Evolutionary conservation across 1,139 yeast species (phyloP).

Genomic region (Diutina mesorugosa): DNA sequence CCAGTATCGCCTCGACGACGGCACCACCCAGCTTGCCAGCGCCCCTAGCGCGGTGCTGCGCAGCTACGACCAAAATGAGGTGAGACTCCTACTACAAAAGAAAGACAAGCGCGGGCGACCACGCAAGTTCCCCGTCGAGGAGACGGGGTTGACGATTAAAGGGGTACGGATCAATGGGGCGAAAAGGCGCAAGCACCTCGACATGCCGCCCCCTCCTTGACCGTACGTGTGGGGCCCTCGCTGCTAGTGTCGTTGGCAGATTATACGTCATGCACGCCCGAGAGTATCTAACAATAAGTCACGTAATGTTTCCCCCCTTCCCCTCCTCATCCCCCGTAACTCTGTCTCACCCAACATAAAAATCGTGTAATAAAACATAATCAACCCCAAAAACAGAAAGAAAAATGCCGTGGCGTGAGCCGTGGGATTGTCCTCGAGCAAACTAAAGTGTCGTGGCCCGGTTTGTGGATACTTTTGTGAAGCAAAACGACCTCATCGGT

Average conservation of each 20-base stretch:
- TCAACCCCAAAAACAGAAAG: too few relatives aligned
- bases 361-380: too few relatives aligned
- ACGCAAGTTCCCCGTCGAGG: constrained; percentile 36
- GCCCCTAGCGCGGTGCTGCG: not conserved
- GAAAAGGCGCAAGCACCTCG: constrained; percentile 11
- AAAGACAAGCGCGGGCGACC: constrained; percentile 40
- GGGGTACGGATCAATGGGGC: constrained; percentile 33
- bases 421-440: too few relatives aligned
- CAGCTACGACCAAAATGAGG: constrained; percentile 18
- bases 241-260: not conserved
- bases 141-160: constrained; percentile 34
- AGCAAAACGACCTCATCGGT: not conserved
- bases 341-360: not conserved
- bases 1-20: not conserved
- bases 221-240: not conserved
- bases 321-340: not conserved
- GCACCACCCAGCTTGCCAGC: not conserved
- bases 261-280: not conserved
- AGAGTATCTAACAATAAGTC: not conserved
- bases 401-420: too few relatives aligned
- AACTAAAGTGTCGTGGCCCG: too few relatives aligned
- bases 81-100: constrained; percentile 23
- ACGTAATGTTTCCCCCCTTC: not conserved
- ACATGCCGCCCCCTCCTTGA: not conserved
- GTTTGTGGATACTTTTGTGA: too few relatives aligned